Base-by-base conservation (phyloP, 352 stramenopile species). In the Phytophthora macrochlamydospora region DNA sequence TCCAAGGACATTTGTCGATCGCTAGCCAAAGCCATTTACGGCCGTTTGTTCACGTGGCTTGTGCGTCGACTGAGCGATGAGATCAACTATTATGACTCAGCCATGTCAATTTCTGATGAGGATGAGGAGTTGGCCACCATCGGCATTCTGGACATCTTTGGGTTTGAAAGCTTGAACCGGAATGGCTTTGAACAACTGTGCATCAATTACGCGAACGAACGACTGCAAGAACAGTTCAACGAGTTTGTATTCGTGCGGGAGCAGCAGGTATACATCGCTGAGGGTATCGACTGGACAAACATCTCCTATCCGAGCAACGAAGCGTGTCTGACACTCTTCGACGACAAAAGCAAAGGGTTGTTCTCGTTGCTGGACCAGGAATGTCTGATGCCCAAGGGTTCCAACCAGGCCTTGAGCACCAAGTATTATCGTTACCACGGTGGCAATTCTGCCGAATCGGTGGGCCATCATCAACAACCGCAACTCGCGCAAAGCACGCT, bases 21-120 rank as follows among this genome's bases (percentile, higher is more conserved):
- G 0, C 79, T 99, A 1, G 94, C 96, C 11, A 99, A 99, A 69
- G 90, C 95, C 9, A 95, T 98, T 8, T 99, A 99, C 67, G 93
- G 90, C 6, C 87, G 91, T 2, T 76, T 99, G 1, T 99, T 99
- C 76, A 88, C 92, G 32, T 98, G 93, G 81, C 89, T 99, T 46
- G 97, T 99, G 4, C 71, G 78, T 7, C 83, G 88, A 30, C 62
- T 96, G 29, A 94, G 83, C 56, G 85, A 92, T 44, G 81, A 83
- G n/a, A 94, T 93, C 51, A 92, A 93, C 53, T 91, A 84, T 53
- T 78, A 67, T 32, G 75, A 91, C 24, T 79, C 66, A n/a, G 35
- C 71, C 2, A 52, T 58, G 28, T 82, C 71, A 1, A 71, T 85
- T 7, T 79, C 75, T 32, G 72, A 82, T 30, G 66, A 78, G 30